Base-by-base conservation (phyloP, 768 basidiomycete genomes). In the Chlorophyllum brunneum region DNA sequence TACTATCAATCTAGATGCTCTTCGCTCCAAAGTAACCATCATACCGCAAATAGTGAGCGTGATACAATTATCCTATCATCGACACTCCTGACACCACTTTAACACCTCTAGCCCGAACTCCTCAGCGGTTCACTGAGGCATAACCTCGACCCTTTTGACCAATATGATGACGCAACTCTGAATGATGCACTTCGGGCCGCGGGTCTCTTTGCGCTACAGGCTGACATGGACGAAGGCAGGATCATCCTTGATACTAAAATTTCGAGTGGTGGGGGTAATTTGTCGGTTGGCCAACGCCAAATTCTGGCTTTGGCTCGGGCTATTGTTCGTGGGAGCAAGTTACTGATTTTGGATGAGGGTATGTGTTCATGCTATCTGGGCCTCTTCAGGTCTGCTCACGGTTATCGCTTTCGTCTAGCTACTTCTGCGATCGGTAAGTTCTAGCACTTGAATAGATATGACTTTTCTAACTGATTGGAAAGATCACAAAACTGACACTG, bases 261-360 rank as follows among this genome's bases (percentile, higher is more conserved):
- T 31, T 62, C 70, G 18, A 70, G 65, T 1, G 85, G 85, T 7
- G 86, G 86, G 6, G 64, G 74, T 26, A 88, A 88, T 64, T 78
- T 88, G 58, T 85, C 82, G 1, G 81, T 85, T 45, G 87, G 87
- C 22, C 86, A 89, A 59, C 66, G 86, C 11, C 86, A 89, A 58
- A 73, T 85, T 47, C 74, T 85, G 41, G 80, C 82, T 13, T 70
- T 85, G 63, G 82, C 82, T 6, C 69, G 80, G 34, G 81, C 79
- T 5, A 70, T 82, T 48, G 66, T 82, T 8, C 69, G 77, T 11
- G 70, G 74, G 27, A 82, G 76, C 63, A 73, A 78, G 29, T 67
- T 85, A 27, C 71, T 85, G 29, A 77, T 85, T 29, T 65, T 83
- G 24, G 82, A 81, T 61, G 82, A 83, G 65, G 82, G 81, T 62